Evolutionary conservation across 2,329 filamentous ascomycete species (phyloP).

Genomic region (Cladosporium sp.): DNA sequence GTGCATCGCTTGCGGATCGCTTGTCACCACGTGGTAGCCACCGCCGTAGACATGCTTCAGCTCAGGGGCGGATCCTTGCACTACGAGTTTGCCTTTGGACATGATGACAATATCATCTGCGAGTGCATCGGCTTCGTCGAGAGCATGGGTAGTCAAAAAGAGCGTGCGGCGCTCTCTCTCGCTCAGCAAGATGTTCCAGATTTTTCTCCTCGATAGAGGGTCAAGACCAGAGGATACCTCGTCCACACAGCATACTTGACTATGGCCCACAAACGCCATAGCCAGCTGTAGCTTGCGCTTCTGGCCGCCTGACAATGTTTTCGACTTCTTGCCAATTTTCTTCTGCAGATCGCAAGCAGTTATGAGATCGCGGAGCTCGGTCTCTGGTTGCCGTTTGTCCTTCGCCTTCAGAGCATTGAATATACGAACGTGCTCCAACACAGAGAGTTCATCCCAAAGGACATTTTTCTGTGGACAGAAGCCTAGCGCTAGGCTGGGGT

Average conservation of each 20-base stretch:
- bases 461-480: constrained; percentile 92
- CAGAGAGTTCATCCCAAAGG: constrained; percentile 83
- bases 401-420: constrained; percentile 78
- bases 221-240: constrained; percentile 86
- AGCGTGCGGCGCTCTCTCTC: constrained; percentile 79
- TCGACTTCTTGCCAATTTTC: constrained; percentile 70
- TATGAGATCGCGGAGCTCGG: constrained; percentile 65
- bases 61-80: constrained; percentile 77
- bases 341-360: constrained; percentile 69
- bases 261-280: constrained; percentile 86
- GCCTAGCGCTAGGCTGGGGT: constrained; percentile 75
- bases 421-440: constrained; percentile 77
- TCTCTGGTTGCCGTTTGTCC: constrained; percentile 57
- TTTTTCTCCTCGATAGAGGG: constrained; percentile 78
- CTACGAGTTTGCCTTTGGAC: constrained; percentile 77
- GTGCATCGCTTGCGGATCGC: constrained; percentile 2
- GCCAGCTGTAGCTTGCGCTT: constrained; percentile 86
- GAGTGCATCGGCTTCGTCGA: constrained; percentile 85
- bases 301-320: constrained; percentile 82
- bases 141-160: constrained; percentile 84
- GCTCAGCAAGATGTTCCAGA: constrained; percentile 86
- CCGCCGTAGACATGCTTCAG: constrained; percentile 78
- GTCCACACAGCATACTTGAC: constrained; percentile 80
- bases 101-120: constrained; percentile 85
- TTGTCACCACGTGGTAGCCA: constrained; percentile 67